Evolutionary conservation across 164 flowering plant genomes (phyloP), one percentile per base, ranked within the genome.

Genomic region (Piper longum): DNA sequence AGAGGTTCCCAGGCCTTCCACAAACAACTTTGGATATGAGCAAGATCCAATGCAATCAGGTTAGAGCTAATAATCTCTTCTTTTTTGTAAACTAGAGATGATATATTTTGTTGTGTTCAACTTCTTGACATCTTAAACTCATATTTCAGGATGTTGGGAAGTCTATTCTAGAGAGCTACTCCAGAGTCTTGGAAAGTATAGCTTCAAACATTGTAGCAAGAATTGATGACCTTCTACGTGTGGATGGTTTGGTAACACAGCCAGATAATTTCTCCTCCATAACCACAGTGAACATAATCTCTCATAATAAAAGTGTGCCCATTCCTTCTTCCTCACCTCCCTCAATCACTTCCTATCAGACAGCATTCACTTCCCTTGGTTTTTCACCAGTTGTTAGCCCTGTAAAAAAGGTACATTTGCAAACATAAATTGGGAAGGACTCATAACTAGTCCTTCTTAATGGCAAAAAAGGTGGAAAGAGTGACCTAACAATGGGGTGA

Each of bases 31-130:
- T 95, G 62, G 99, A 95, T 63, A 82, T 84, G 72, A 86, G 84
- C 84, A 95, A 91, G 74, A 91, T 95, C 52, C 97, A 95, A 54
- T 85, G 67, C 82, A 95, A 95, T 78, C 87, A 91, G 97, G 99
- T 95, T 57, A 19, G 17, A 7, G 36, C 59, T 43, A 16, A 4
- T 13, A 60, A 11, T 60, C 17, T 45, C 7, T 16, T 62, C 41
- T 62, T 16, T 16, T 43, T 7, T 19, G 3, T n/a, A 17, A 7
- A 17, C n/a, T 18, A 5, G 44, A 54, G 51, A 60, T 58, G 16
- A 8, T 3, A 61, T 54, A 5, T 14, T 51, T 61, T 55, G 41
- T 11, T 13, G 40, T 12, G 3, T 60, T 54, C 17, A 56, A 48
- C 57, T 54, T 43, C 44, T 14, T 12, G 17, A 18, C 16, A 44